Conservation (phyloP, 129 eudicot species). For the Tagetes patula region DNA sequence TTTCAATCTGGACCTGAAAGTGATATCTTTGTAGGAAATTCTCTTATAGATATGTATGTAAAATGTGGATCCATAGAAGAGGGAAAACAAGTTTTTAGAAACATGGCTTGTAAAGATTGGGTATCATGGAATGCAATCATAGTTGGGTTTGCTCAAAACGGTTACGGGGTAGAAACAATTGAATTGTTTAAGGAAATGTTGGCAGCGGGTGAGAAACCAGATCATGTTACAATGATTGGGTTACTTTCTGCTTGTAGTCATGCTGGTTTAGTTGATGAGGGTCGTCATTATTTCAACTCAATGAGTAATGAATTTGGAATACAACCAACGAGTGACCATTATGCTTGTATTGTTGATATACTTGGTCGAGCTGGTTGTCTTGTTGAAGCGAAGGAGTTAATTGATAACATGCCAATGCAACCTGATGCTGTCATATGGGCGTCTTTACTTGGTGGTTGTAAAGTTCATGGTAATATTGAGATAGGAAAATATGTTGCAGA, state of each 20-base stretch:
- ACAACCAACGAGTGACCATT: constrained; percentile 40
- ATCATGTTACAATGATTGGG: constrained; percentile 47
- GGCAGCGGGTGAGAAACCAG: constrained; percentile 39
- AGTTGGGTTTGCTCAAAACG: constrained; percentile 37
- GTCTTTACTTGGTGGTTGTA: constrained; percentile 45
- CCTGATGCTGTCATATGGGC: constrained; percentile 46
- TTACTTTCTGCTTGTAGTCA: constrained; percentile 48
- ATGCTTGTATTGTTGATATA: constrained; percentile 41
- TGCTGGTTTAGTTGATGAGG: constrained; percentile 38
- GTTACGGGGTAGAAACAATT: constrained; percentile 34
- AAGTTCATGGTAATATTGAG: constrained; percentile 41
- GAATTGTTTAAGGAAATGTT: constrained; percentile 35
- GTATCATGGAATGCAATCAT: constrained; percentile 48
- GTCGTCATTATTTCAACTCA: constrained; percentile 30
- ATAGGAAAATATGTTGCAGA: constrained; percentile 41
- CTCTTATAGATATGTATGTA: constrained; percentile 45
- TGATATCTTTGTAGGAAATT: constrained; percentile 44
- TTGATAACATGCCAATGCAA: constrained; percentile 38
- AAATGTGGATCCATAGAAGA: constrained; percentile 43
- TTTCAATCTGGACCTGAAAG: constrained; percentile 40
- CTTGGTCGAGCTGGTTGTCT: constrained; percentile 49
- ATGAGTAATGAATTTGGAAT: constrained; percentile 35
- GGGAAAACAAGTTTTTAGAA: constrained; percentile 28
- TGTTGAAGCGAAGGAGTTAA: constrained; percentile 38
- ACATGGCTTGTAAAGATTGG: constrained; percentile 34